Conservation (phyloP, 768 basidiomycete genomes). For the Leucocoprinus birnbaumii region DNA sequence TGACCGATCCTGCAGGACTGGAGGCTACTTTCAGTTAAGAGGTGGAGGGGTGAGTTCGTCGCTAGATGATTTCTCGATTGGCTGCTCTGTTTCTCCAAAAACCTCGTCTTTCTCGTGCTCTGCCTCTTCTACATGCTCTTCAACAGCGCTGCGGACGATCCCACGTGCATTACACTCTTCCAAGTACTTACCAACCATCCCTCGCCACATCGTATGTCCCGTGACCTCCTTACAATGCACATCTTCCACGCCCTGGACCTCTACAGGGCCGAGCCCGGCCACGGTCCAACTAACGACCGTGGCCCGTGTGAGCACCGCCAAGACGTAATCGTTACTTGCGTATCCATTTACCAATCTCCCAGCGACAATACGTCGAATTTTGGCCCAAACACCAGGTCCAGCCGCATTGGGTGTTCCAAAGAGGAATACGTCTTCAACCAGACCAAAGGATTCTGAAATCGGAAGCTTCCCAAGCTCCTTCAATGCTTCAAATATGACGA, state of each 20-base stretch:
- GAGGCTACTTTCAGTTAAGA: no score
- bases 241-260: slow-evolving; percentile 50
- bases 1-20: no score
- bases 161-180: slow-evolving; percentile 36
- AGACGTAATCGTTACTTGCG: slow-evolving; percentile 47
- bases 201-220: slow-evolving; percentile 50
- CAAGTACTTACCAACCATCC: slow-evolving; percentile 45
- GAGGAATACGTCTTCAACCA: slow-evolving; percentile 53
- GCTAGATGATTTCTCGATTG: no score
- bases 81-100: not conserved
- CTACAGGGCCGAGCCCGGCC: slow-evolving; percentile 45
- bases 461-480: slow-evolving; percentile 42
- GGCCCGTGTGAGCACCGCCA: slow-evolving; percentile 48
- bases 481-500: slow-evolving; percentile 57
- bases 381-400: slow-evolving; percentile 39
- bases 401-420: slow-evolving; percentile 48
- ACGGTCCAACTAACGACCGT: slow-evolving; percentile 44
- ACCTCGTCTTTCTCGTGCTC: slow-evolving; percentile 7
- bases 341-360: slow-evolving; percentile 57
- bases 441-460: slow-evolving; percentile 39
- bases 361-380: slow-evolving; percentile 43
- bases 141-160: slow-evolving; percentile 31
- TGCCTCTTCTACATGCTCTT: slow-evolving; percentile 28
- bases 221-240: slow-evolving; percentile 42
- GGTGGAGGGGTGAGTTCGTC: no score